Evolutionary conservation across 2,329 filamentous ascomycete species (phyloP).

Genomic region (Hymenoscyphus salicellus): DNA sequence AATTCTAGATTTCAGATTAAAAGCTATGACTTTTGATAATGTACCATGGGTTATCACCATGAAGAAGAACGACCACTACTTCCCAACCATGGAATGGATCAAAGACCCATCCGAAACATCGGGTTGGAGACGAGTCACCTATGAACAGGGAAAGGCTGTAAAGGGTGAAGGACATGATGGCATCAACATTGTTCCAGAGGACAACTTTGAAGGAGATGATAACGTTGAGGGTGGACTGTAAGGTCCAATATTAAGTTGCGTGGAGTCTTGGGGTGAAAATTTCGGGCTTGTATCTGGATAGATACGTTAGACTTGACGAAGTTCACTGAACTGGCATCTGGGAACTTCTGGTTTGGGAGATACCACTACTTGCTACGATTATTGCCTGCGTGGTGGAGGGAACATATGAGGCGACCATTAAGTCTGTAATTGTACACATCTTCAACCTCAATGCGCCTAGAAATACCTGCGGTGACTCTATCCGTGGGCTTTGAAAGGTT

Average conservation of each 20-base stretch:
- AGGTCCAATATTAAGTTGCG: neutral
- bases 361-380: neutral
- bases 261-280: neutral
- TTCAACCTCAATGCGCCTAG: neutral
- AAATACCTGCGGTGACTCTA: neutral
- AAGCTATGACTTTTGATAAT: constrained; percentile 97
- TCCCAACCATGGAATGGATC: constrained; percentile 68
- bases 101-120: constrained; percentile 58
- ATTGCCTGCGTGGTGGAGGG: neutral
- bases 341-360: neutral
- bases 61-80: constrained; percentile 99
- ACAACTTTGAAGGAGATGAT: constrained; percentile 30
- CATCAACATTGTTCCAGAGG: constrained; percentile 30
- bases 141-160: constrained; percentile 54
- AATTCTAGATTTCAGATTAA: constrained; percentile 77
- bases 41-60: constrained; percentile 99
- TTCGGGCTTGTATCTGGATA: neutral
- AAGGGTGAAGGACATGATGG: constrained; percentile 49
- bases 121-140: constrained; percentile 62
- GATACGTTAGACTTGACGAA: constrained; percentile 1
- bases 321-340: neutral
- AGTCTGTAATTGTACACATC: constrained; percentile 1
- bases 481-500: neutral
- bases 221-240: constrained; percentile 13
- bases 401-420: neutral